A percentile compares a stretch with the other conserved stretches of the same genome.
Evolutionary conservation across 371 early-diverging fungal species (phyloP).

Genomic region (Saksenaea oblongispora): DNA sequence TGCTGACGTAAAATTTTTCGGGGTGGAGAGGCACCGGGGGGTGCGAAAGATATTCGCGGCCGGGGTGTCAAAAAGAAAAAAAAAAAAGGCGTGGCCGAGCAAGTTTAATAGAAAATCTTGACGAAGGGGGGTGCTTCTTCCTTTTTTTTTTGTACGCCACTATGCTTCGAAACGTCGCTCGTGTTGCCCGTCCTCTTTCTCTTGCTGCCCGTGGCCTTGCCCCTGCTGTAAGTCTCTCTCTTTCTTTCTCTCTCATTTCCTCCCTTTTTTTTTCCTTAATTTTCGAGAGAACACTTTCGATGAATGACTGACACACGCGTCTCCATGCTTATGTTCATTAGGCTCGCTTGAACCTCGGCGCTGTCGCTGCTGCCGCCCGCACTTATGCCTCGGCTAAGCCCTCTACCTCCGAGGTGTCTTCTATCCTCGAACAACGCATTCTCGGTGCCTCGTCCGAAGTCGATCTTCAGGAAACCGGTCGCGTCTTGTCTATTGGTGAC

Average conservation of each 20-base stretch:
- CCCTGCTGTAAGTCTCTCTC: constrained; percentile 45
- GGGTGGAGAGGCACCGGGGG: too few relatives aligned
- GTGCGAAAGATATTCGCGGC: too few relatives aligned
- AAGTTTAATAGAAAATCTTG: too few relatives aligned
- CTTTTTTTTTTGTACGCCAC: constrained; percentile 12
- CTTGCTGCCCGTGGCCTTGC: constrained; percentile 44
- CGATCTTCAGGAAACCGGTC: constrained; percentile 94
- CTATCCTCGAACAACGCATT: constrained; percentile 91
- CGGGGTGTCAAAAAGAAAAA: too few relatives aligned
- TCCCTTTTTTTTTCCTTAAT: background rate
- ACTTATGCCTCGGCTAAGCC: constrained; percentile 50
- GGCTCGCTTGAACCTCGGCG: constrained; percentile 64
- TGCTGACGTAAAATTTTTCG: too few relatives aligned
- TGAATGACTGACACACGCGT: constrained; percentile 1
- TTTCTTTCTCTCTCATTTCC: background rate
- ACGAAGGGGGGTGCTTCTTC: background rate
- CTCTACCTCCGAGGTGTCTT: constrained; percentile 81
- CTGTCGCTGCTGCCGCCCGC: constrained; percentile 49
- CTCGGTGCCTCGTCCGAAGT: constrained; percentile 74
- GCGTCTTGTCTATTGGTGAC: constrained; percentile 97
- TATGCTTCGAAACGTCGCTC: constrained; percentile 58
- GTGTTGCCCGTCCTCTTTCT: constrained; percentile 49
- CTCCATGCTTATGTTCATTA: constrained; percentile 8
- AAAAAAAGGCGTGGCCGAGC: too few relatives aligned
- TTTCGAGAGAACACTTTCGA: background rate